Conservation (phyloP, 441 rosid genomes). For the Euphorbia corollata region DNA sequence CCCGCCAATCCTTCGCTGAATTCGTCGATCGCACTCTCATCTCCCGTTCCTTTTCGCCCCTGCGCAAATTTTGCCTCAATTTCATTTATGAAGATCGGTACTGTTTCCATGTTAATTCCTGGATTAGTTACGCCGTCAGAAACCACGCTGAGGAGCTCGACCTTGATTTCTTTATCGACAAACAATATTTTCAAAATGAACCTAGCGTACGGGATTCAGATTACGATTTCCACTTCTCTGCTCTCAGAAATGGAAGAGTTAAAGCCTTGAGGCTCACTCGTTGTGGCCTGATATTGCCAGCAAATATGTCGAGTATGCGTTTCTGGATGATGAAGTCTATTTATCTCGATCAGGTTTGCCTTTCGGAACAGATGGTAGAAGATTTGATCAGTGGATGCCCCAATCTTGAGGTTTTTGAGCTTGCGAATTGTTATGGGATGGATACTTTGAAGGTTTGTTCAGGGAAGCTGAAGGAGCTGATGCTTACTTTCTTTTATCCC, state of each 20-base stretch:
- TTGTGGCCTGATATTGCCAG: conserved; percentile 18
- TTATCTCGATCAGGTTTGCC: conserved; percentile 7
- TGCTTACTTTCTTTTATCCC: neutral
- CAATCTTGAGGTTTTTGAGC: conserved; percentile 16
- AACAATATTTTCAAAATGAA: neutral
- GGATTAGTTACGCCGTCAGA: conserved; percentile 13
- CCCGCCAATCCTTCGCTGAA: conserved; percentile 18
- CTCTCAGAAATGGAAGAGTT: conserved; percentile 11
- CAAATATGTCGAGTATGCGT: neutral
- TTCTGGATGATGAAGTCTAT: conserved; percentile 6
- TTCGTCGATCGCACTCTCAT: conserved; percentile 15
- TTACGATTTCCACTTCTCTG: conserved; percentile 18
- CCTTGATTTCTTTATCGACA: conserved; percentile 11
- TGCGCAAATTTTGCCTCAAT: conserved; percentile 5
- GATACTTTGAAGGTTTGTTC: conserved; percentile 17
- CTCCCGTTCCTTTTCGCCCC: conserved; percentile 4
- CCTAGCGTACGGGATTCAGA: neutral
- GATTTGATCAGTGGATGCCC: conserved; percentile 17
- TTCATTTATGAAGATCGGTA: conserved; percentile 15
- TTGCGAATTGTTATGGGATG: conserved; percentile 14
- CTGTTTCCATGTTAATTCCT: conserved; percentile 12
- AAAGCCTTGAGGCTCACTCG: conserved; percentile 9
- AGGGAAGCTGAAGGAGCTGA: conserved; percentile 12
- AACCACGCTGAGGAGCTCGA: neutral
- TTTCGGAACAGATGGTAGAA: conserved; percentile 9